These are phyloP conservation scores for Toxicodendron radicans DNA, from an alignment of 345 rosid species.

Conservation along the genomic window DNA sequence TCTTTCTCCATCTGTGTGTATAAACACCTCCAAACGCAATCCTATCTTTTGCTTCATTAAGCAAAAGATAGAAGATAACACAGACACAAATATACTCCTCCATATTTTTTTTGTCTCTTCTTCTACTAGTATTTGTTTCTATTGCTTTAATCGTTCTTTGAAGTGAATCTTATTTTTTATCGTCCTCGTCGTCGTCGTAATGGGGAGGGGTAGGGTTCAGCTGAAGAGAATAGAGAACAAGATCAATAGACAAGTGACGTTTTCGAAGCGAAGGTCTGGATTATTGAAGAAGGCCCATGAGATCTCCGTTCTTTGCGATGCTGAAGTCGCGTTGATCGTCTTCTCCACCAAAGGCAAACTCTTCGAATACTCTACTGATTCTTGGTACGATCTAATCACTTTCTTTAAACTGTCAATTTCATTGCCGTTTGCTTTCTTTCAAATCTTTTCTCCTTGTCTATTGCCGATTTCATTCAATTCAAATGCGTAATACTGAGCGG, in stretches of 20 bases:
- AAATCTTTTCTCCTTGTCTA: background rate
- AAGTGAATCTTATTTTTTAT: background rate
- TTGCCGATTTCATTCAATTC: background rate
- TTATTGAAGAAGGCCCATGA: constrained; percentile 63
- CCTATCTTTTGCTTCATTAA: background rate
- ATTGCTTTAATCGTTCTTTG: background rate
- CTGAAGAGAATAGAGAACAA: constrained; percentile 69
- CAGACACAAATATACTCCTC: background rate
- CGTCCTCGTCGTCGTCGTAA: background rate
- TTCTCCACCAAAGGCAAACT: constrained; percentile 67
- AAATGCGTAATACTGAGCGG: too few relatives aligned
- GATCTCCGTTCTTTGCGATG: constrained; percentile 72
- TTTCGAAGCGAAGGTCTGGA: constrained; percentile 58
- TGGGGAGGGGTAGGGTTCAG: constrained; percentile 49
- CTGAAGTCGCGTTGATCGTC: constrained; percentile 60
- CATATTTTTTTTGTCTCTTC: too few relatives aligned
- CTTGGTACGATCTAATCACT: constrained; percentile 28
- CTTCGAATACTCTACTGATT: constrained; percentile 52
- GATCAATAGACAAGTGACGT: constrained; percentile 64
- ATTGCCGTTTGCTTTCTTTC: too few relatives aligned
- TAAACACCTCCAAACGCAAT: background rate
- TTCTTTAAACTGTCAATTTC: too few relatives aligned
- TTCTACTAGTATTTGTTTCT: too few relatives aligned
- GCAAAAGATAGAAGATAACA: background rate
- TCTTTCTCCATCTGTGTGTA: background rate